Base-by-base conservation (phyloP, 148 eudicot genomes). In the Gaultheria prostrata region DNA sequence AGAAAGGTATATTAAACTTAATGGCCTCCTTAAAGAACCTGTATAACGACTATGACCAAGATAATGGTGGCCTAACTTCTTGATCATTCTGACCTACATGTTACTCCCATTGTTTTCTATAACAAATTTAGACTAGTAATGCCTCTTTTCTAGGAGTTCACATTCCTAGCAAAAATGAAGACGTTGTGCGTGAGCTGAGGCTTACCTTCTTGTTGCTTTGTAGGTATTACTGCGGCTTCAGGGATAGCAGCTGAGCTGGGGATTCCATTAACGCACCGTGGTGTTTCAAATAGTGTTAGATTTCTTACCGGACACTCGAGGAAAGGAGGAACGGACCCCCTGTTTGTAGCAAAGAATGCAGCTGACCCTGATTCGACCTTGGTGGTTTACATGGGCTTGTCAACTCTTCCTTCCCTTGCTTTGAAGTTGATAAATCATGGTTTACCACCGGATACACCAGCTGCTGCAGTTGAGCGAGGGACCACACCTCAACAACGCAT, bases 181-280 rank as follows among this genome's bases (percentile, higher is more conserved):
- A 35, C 30, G 45, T 79, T n/a, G 21, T 79, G 69, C 2, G 10
- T 57, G 51, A 80, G 21, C 15, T 26, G 51, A 79, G 21, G 45
- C 43, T 59, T 80, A 33, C 30, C 69, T 78, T 4, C 39, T 18
- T 49, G 49, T 45, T 59, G 49, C 57, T 75, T 89, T 86, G 81
- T 86, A 95, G 98, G 99, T 81, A 97, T 97, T 83, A 97, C 99
- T 73, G 94, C 99, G 81, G 99, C 99, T 83, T 97, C 99, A 20
- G 99, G 99, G 77, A 97, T 97, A 86, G 90, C 94, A 77, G 99
- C 99, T 26, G 99, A 97, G 83, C 86, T 97, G 35, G 98, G 99
- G 61, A 93, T 97, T 84, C 99, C 99, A 50, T 87, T 97, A 81
- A 97, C 98, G 15, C 99, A 97, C 72, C 89, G 99, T 9, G 99